Evolutionary conservation across 371 early-diverging fungal genomes (phyloP).

Genomic region (Dentiscutata heterogama): DNA sequence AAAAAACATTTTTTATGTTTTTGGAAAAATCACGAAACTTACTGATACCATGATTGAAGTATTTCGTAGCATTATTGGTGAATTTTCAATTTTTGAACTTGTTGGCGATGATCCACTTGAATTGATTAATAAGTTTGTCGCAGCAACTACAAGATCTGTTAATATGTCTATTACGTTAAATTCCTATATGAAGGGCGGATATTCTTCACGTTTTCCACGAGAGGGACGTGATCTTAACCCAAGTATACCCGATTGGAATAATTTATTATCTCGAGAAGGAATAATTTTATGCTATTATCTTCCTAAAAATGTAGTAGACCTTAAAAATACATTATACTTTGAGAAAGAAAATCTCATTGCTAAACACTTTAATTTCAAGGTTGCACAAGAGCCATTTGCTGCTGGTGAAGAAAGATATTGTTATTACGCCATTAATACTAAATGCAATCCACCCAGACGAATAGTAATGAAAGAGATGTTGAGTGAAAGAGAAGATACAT

Average conservation of each 20-base stretch:
- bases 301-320: too few relatives aligned
- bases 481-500: neutral
- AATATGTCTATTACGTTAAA: neutral
- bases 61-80: neutral
- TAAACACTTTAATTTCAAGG: neutral
- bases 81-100: neutral
- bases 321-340: too few relatives aligned
- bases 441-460: neutral
- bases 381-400: conserved; percentile 11
- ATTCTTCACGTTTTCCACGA: too few relatives aligned
- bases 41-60: neutral
- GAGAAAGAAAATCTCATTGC: too few relatives aligned
- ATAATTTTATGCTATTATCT: too few relatives aligned
- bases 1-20: neutral
- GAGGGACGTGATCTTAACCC: too few relatives aligned
- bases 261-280: too few relatives aligned
- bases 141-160: neutral
- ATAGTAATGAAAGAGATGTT: neutral
- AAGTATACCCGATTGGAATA: too few relatives aligned
- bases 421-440: conserved; percentile 4
- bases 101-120: neutral
- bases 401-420: conserved; percentile 27
- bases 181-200: neutral
- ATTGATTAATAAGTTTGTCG: neutral
- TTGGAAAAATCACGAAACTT: neutral